Conservation (phyloP, 2,329 filamentous ascomycete species). For the Periglandula ipomoeae region DNA sequence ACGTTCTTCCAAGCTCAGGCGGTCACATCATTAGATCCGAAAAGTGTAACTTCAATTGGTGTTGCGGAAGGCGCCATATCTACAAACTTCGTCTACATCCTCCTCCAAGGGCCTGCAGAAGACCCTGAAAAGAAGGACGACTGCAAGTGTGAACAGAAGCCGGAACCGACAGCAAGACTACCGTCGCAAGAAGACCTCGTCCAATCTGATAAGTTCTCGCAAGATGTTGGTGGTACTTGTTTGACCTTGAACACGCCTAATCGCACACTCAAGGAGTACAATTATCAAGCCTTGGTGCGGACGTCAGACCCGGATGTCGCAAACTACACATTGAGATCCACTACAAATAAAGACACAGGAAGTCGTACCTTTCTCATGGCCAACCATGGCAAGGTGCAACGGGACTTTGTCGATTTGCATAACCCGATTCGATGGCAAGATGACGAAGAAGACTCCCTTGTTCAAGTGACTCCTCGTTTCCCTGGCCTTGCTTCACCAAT, state of each 20-base stretch:
- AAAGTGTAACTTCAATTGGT: neutral
- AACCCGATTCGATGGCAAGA: neutral
- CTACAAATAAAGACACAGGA: neutral
- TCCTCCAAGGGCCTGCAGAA: neutral
- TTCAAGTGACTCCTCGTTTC: neutral
- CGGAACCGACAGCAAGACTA: neutral
- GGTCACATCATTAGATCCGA: neutral
- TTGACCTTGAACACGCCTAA: neutral
- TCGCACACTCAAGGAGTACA: neutral
- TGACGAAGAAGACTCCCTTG: neutral
- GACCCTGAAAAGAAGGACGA: neutral
- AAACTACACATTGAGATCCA: neutral
- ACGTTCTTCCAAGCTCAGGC: neutral
- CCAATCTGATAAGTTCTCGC: neutral
- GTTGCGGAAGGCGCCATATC: neutral
- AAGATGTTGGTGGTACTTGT: neutral
- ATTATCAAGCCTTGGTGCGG: neutral
- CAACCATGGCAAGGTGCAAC: neutral
- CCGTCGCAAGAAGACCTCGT: neutral
- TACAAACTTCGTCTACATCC: neutral
- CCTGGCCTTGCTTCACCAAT: neutral
- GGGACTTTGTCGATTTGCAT: neutral
- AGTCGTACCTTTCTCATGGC: neutral
- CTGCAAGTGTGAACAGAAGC: neutral
- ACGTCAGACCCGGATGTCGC: neutral